Conservation (phyloP, 2,329 filamentous ascomycete genomes). For the Xylaria sp. region DNA sequence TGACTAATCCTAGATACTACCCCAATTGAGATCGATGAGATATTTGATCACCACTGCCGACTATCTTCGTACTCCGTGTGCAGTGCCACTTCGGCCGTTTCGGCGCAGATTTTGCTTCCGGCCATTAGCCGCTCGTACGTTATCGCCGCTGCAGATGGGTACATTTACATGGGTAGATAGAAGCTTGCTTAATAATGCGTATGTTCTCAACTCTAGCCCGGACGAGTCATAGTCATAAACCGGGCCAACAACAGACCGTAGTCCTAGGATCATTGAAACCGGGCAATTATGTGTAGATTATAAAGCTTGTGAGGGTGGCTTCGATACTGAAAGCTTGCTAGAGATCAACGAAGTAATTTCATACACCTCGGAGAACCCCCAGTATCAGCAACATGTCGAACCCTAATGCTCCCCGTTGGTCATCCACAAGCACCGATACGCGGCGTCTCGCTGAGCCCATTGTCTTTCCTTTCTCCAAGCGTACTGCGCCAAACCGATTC, state of each 20-base stretch:
- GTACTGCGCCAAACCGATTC: conserved; percentile 61
- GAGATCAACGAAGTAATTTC: neutral
- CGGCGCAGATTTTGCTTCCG: conserved; percentile 11
- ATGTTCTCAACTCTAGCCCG: too few species aligned
- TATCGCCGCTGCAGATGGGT: too few species aligned
- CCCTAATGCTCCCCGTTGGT: conserved; percentile 12
- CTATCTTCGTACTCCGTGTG: too few species aligned
- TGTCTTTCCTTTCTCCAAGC: conserved; percentile 51
- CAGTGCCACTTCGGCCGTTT: neutral
- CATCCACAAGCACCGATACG: conserved; percentile 8
- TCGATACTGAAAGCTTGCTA: neutral
- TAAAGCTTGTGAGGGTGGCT: neutral
- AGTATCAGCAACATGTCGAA: conserved; percentile 10
- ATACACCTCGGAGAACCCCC: neutral
- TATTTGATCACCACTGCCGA: too few species aligned
- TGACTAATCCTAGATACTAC: neutral
- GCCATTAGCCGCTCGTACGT: too few species aligned
- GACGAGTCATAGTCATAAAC: too few species aligned
- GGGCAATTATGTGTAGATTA: neutral
- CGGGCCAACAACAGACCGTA: neutral
- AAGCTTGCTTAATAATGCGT: too few species aligned
- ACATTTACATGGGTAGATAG: too few species aligned
- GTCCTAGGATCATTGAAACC: neutral
- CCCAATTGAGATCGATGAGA: too few species aligned
- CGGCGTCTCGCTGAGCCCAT: conserved; percentile 15